Evolutionary conservation across 352 stramenopile genomes (phyloP), one percentile per base, ranked within the genome.

Genomic region (Pythium sukuiense): DNA sequence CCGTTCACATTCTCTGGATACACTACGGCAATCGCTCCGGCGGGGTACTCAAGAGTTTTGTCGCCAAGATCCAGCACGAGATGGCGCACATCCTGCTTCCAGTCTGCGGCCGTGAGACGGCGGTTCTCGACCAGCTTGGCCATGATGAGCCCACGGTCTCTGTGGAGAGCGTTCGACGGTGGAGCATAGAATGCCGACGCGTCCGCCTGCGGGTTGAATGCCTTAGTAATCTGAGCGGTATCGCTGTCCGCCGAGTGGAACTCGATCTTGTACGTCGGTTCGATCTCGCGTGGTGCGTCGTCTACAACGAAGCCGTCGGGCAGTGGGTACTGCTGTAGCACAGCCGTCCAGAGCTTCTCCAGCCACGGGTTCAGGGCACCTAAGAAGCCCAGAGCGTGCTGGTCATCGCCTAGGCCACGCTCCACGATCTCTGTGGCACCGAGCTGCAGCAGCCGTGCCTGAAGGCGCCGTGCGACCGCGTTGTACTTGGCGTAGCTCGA

Each of bases 401-500:
- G 90, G 64, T 97, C 91, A 52, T 97, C 91, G 33, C 87, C 91
- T 0, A 97, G 74, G 0, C 87, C 90, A 33, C 87, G 74, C n/a
- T 84, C 72, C 9, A 93, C 67, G 43, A 96, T 67, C 61, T 95
- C 83, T 6, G 48, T 76, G 0, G 87, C 89, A 9, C 91, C 90
- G 26, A 98, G 76, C 65, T 98, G 91, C 58, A 92, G 49, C 43
- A 98, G 70, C 6, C 93, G 83, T 27, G 79, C 82, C 56, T 97
- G 81, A 27, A 98, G 73, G 35, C 87, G 88, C 5, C 91, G 73
- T 13, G 88, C 94, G 20, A 95, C 87, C 0, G 89, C 88, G 59
- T 98, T 98, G 77, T 94, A 98, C 76, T 98, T 97, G 65, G 82
- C 84, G 72, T 98, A 98, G 37, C 79, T 93, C 46, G 88, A 97